Evolutionary conservation across 2,329 filamentous ascomycete species (phyloP).

Genomic region (Keithomyces neogunnii): DNA sequence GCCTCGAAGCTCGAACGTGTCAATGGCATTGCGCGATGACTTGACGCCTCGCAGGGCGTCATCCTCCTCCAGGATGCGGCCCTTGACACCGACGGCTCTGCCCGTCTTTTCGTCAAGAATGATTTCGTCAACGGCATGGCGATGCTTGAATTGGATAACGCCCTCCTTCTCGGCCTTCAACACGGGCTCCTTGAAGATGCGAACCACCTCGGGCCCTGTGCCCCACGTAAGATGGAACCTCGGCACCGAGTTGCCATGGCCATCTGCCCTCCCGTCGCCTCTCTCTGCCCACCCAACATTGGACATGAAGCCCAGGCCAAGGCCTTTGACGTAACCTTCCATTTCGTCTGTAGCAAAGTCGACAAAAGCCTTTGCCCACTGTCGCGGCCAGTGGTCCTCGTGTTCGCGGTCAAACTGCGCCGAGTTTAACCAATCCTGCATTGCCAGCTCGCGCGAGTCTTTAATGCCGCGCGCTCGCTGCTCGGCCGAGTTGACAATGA

Average conservation of each 20-base stretch:
- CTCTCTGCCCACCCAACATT: conserved; percentile 56
- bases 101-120: conserved; percentile 42
- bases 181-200: conserved; percentile 49
- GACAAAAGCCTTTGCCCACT: conserved; percentile 57
- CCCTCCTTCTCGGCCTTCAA: conserved; percentile 42
- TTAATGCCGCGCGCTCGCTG: conserved; percentile 51
- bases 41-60: conserved; percentile 42
- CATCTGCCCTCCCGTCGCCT: conserved; percentile 44
- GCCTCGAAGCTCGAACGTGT: conserved; percentile 44
- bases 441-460: conserved; percentile 47
- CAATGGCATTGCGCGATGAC: conserved; percentile 38
- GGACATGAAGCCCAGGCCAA: conserved; percentile 42
- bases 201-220: conserved; percentile 50
- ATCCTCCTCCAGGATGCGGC: conserved; percentile 43
- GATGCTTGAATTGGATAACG: conserved; percentile 44
- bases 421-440: conserved; percentile 50
- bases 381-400: conserved; percentile 49
- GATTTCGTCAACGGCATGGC: conserved; percentile 49
- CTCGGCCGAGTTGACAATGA: conserved; percentile 47
- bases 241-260: conserved; percentile 55
- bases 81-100: conserved; percentile 42
- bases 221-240: conserved; percentile 57
- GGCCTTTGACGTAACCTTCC: conserved; percentile 46
- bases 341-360: conserved; percentile 52
- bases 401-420: conserved; percentile 48